Evolutionary conservation across 805 yeast genomes (phyloP), one percentile per base, ranked within the genome.

Genomic region (Nakazawaea ambrosiae): DNA sequence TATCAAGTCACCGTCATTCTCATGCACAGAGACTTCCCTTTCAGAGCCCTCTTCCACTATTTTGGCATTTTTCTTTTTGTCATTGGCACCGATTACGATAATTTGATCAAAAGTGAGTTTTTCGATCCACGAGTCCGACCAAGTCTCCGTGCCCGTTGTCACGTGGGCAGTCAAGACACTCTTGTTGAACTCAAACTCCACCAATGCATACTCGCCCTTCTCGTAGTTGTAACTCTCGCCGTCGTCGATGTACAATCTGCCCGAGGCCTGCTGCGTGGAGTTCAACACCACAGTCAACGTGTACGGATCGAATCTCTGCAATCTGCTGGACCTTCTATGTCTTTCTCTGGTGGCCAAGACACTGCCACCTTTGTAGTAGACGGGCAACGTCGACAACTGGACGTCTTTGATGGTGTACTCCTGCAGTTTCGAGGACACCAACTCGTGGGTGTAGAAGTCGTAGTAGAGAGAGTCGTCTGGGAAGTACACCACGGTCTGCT

Each of bases 231-330:
- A 84, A 0, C 89, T 67, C 47, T 79, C 83, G 12, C 95, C 96
- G 57, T 89, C 97, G 55, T 89, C 97, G 26, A 82, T 57, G 54
- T 88, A 89, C 23, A 89, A 54, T 14, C 60, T 55, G 4, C 63
- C 65, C 2, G 84, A 83, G 0, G 57, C 55, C 0, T 89, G 87
- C 5, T 49, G 45, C 2, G 59, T 48, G 2, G 51, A 46, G 39
- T 65, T 66, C 9, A 79, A 65, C 0, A 84, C 85, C 30, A 89
- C 60, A 2, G 80, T 66, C 26, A 89, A 49, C 0, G 94, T 82
- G 54, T 78, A 86, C 4, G 97, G 96, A 54, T 89, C 97, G 45
- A 68, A 60, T 19, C 54, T 62, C 90, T 83, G 85, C 44, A 84
- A 61, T 51, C 69, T 76, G 3, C 94, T 61, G 0, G 95, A 83